Evolutionary conservation across 495 filamentous ascomycete genomes (phyloP), one percentile per base, ranked within the genome.

Genomic region (Penicillium arizonense): DNA sequence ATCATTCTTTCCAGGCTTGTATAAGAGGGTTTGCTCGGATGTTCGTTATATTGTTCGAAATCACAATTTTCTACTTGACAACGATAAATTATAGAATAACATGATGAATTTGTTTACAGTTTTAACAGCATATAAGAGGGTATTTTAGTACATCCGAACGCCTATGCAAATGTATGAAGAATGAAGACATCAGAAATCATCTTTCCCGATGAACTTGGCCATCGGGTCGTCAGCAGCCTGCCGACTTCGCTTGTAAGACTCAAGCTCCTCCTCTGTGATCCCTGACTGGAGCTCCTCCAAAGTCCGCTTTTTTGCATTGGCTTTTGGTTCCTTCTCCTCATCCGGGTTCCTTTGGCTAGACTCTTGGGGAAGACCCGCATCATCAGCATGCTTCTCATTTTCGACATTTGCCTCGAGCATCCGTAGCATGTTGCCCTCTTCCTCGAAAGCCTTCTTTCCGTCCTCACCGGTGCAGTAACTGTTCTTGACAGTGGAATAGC

Each of bases 391-490:
- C 16, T 57, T 50, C 12, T 55, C 57, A 1, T 53, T 39, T 34
- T 73, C 71, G 5, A 63, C 70, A 3, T 78, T 83, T 18, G 24
- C 46, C 14, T 61, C 64, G n/a, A 53, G 35, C 14, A 76, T 56
- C 49, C 76, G 78, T 34, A 81, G 63, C 63, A 86, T 74, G 28
- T 76, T 77, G 44, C 87, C 80, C 1, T 84, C 77, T 55, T 85
- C 81, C 44, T 89, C 83, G 64, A 87, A 88, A 2, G 89, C 89
- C 44, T 69, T 70, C 65, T 82, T 91, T 13, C 91, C 92, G 50
- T 86, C 85, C 45, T 91, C 90, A 14, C 94, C 95, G 1, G 95
- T 97, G 71, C 94, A 98, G 61, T 97, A 98, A 65, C 89, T 95
- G 64, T 97, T 97, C 74, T 95, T 96, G 38, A 94, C 82, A 5